Conservation (phyloP, 2,329 filamentous ascomycete genomes). For the Neonectria hederae region DNA sequence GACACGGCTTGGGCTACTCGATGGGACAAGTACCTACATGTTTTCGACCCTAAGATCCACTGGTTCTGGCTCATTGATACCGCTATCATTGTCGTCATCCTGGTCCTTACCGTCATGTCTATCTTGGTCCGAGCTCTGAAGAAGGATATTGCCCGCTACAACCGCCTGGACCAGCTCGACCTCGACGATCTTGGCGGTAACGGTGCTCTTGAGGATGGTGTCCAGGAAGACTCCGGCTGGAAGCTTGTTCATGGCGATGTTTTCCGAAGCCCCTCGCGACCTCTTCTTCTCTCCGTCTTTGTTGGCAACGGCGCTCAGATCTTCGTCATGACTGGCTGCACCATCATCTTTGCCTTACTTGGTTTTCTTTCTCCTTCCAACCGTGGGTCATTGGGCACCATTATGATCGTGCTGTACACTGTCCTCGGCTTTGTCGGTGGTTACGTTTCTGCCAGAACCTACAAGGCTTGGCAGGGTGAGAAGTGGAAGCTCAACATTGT, state of each 20-base stretch:
- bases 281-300: conserved; percentile 85
- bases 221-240: conserved; percentile 98
- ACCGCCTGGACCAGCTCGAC: conserved; percentile 89
- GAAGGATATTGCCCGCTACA: conserved; percentile 97
- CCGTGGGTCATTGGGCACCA: conserved; percentile 90
- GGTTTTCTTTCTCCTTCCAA: conserved; percentile 97
- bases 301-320: conserved; percentile 94
- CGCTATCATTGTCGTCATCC: conserved; percentile 90
- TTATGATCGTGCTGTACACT: conserved; percentile 93
- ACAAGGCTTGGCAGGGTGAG: conserved; percentile 93
- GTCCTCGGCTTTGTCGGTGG: conserved; percentile 92
- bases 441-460: conserved; percentile 87
- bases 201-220: conserved; percentile 84
- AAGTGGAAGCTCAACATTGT: conserved; percentile 94
- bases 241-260: conserved; percentile 98
- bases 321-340: conserved; percentile 96
- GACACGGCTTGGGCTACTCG: conserved; percentile 92
- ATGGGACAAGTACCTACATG: conserved; percentile 98
- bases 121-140: conserved; percentile 86
- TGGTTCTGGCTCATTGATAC: conserved; percentile 99
- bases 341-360: conserved; percentile 90
- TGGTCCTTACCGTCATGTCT: conserved; percentile 91
- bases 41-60: conserved; percentile 97
- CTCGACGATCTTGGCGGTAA: conserved; percentile 88
- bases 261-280: conserved; percentile 86